A percentile compares a stretch with the other conserved stretches of the same genome.
phyloP scores from a whole-genome alignment of 1,284 basidiomycete genomes.

The Ceratobasidium sp. region DNA sequence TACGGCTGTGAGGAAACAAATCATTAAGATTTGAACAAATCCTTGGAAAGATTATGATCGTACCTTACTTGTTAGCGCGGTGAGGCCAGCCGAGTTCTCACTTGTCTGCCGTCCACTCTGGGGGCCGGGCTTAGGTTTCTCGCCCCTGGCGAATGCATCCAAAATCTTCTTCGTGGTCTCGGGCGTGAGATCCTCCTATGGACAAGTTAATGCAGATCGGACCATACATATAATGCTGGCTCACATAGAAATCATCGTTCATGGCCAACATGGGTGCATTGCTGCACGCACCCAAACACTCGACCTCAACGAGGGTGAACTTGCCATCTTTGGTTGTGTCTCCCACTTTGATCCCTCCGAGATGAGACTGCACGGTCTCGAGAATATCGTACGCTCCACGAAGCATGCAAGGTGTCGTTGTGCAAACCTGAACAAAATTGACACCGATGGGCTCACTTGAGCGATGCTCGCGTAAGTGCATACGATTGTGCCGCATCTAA shows the following conservation, averaged over 20 bases:
- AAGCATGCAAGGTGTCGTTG: constrained; percentile 98
- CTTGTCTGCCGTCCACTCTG: constrained; percentile 86
- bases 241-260: constrained; percentile 94
- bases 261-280: constrained; percentile 99
- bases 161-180: constrained; percentile 88
- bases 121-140: constrained; percentile 90
- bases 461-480: constrained; percentile 9
- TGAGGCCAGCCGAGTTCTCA: constrained; percentile 90
- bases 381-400: constrained; percentile 92
- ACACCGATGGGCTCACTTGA: constrained; percentile 90
- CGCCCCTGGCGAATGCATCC: constrained; percentile 83
- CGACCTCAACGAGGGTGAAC: constrained; percentile 97
- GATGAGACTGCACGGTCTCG: constrained; percentile 82
- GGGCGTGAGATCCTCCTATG: constrained; percentile 93
- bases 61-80: constrained; percentile 83
- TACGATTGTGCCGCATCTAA: background rate
- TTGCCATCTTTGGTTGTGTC: constrained; percentile 94
- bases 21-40: constrained; percentile 40
- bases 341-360: constrained; percentile 85
- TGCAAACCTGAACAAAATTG: constrained; percentile 98
- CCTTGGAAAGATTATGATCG: constrained; percentile 43
- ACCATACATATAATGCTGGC: constrained; percentile 45
- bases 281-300: constrained; percentile 97
- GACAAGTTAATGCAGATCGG: background rate
- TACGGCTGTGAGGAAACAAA: constrained; percentile 71